Evolutionary conservation across 768 basidiomycete genomes (phyloP), one percentile per base, ranked within the genome.

Genomic region (Termitomyces sp.): DNA sequence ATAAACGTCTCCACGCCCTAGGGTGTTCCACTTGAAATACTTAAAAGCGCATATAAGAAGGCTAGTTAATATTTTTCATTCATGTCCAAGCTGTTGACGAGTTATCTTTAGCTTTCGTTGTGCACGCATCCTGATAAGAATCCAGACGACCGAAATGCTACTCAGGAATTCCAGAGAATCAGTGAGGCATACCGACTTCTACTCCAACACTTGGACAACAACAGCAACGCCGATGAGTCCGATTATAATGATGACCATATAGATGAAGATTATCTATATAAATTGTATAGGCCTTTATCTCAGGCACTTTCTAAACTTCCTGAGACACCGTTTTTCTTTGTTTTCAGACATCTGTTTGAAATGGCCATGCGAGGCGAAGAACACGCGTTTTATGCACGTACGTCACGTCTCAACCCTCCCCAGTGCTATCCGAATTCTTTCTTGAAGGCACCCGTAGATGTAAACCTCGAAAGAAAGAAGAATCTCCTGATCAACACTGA

Each of bases 41-140:
- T 90, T 51, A 89, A 85, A 69, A 75, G 72, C 50, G 77, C 82
- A 9, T 91, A 90, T 75, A 89, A 81, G 67, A 83, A 87, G 78
- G 88, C 83, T 55, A 44, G 70, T 63, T n/a, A 28, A 20, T 28
- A 15, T 22, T 10, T 36, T 51, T 58, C 46, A 4, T 16, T 4
- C 16, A 8, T 16, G 29, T 31, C 9, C 37, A 13, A 26, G 20
- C 12, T 39, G 7, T 22, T 49, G 24, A 58, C 9, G 33, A 2
- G 15, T 22, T 42, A 15, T 28, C 31, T 34, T 49, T 55, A 87
- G 83, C 73, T 84, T 54, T 87, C 87, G 5, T 73, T 89, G 24
- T 77, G 77, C 20, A 86, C 83, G 0, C 90, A 91, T 71, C 88
- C 90, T 8, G 89, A 90, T 72, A 90, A 90, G 73, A 90, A 90